phyloP scores from a whole-genome alignment of 202 grass and related monocot genomes.

The Zizania palustris region DNA sequence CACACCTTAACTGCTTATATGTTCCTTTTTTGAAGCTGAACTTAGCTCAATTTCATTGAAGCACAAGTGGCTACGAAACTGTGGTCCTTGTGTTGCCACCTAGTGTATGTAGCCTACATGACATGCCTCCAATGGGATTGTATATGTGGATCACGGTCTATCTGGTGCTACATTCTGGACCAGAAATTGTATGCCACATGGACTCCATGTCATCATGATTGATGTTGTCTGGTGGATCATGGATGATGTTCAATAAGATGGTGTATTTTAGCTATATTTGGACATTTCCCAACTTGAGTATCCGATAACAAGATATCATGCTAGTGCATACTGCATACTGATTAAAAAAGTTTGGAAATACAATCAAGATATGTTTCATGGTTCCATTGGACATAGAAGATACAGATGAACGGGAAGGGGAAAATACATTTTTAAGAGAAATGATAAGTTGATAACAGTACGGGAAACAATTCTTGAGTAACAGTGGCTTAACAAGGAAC shows the following conservation, averaged over 20 bases:
- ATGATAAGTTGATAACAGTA: background rate
- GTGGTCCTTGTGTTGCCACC: slow-evolving; percentile 40
- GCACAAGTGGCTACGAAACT: slow-evolving; percentile 29
- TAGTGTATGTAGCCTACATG: slow-evolving; percentile 5
- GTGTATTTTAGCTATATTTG: background rate
- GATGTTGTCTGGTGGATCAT: background rate
- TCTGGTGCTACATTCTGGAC: slow-evolving; percentile 40
- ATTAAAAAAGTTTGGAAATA: background rate
- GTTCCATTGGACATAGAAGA: background rate
- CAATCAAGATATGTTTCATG: background rate
- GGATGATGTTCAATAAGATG: background rate
- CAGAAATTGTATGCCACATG: slow-evolving; percentile 36
- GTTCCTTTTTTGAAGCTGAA: no score
- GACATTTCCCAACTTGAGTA: background rate
- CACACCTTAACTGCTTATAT: background rate
- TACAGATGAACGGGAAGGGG: no score
- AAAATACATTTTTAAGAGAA: no score
- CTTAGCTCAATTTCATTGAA: background rate
- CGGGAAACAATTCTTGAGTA: background rate
- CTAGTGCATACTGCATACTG: background rate
- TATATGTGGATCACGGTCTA: slow-evolving; percentile 40
- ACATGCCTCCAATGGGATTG: slow-evolving; percentile 33
- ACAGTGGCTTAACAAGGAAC: background rate
- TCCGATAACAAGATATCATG: background rate
- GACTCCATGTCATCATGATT: slow-evolving; percentile 36